Evolutionary conservation across 2,329 filamentous ascomycete species (phyloP), one percentile per base, ranked within the genome.

Genomic region (Fusarium duplospermum): DNA sequence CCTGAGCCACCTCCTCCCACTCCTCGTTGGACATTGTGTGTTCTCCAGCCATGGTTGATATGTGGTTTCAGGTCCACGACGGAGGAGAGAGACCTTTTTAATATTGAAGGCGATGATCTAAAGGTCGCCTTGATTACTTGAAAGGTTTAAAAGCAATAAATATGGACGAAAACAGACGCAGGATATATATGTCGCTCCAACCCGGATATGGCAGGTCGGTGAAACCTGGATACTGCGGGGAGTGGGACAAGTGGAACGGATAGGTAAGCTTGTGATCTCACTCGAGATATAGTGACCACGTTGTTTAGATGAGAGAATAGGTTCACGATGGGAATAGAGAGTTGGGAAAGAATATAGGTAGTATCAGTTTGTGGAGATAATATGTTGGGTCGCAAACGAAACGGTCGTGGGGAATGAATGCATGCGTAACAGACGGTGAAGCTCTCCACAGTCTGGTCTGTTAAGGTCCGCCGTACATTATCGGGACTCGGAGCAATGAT

Each of bases 1-100:
- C 89, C 68, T 86, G 81, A 54, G 84, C 81, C 69, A 92, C 81
- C 73, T 90, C 88, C 33, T 85, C 86, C 89, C 89, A 92, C 65
- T 91, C 89, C 64, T 90, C 86, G 42, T 90, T 86, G 56, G 86
- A 84, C 79, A 87, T 84, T 35, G 67, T 72, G 54, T 76, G 66
- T 24, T 72, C 62, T n/a, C 27, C 69, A 8, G 82, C 79, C 80
- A 85, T 85, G 69, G 36, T 68, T 40, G 45, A 31, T 29, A 14
- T 31, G 33, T 36, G 40, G 33, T 29, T 3, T 33, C 9, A n/a
- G 9, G 3, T 33, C 11, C 27, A 22, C 33, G 22, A 18, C 29
- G 14, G n/a, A 42, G 9, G 16, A 11, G 38, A 33, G 60, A 9
- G 16, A n/a, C 16, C 47, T 29, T 27, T 27, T 52, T 52, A 16